Base-by-base conservation (phyloP, 495 filamentous ascomycete species). In the Hypoxylon trugodes region DNA sequence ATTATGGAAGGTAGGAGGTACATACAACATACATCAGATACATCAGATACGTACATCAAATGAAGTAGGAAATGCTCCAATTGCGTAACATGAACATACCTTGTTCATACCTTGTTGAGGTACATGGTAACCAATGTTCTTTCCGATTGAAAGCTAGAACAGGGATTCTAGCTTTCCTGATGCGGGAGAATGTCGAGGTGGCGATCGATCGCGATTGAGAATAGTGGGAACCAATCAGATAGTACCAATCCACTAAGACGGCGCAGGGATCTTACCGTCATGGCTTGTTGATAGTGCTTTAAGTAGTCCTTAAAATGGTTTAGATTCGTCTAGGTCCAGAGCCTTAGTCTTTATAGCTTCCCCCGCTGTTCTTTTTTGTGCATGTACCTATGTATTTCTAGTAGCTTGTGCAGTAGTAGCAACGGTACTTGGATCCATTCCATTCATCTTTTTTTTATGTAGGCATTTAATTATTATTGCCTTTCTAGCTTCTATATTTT, bases 151-250 rank as follows among this genome's bases (percentile, higher is more conserved):
- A 51, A 12, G 28, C 13, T 12, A 43, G 32, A 49, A 54, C 61
- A 50, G 30, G 62, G 62, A 66, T 65, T 54, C 6, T 36, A 49
- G 43, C 38, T 56, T 66, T 49, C 64, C 64, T 67, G 57, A 67
- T 67, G 64, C 64, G 64, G 64, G 64, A 67, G 64, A 67, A 62
- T 54, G 58, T 47, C n/a, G 41, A 67, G 40, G 58, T 45, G 47
- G 58, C 64, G 64, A 67, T 67, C 64, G 64, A 67, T 67, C 64
- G 58, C 58, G 64, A 67, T 67, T 45, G 24, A 10, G 21, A 22
- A 10, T 3, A 1, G 4, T 3, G 30, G 54, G 42, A 41, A 54
- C 64, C 58, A 67, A 62, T 67, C 12, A 59, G 6, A 37, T 13
- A 2, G 3, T 10, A 6, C 4, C 25, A 18, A 24, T 48, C 46